These are phyloP conservation scores for Bolboschoenoplectus hybrid DNA, from an alignment of 202 grass and related monocot species.

Conservation along the genomic window DNA sequence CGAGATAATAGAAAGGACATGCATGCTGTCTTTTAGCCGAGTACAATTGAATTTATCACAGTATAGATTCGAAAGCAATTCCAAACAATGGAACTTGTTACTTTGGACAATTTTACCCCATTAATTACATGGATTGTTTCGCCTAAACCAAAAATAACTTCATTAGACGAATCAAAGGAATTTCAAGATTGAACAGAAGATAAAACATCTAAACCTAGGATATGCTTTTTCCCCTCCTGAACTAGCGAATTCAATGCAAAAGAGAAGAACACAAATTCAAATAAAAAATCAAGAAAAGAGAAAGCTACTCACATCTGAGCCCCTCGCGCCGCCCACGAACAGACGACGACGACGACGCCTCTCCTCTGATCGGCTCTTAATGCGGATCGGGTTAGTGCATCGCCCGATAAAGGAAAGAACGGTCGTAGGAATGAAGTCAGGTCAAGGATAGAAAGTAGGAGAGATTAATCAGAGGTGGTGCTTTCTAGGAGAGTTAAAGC, in stretches of 20 bases:
- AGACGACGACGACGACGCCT: not conserved
- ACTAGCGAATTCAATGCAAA: not conserved
- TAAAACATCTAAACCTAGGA: not conserved
- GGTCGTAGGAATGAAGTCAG: not conserved
- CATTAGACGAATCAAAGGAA: not conserved
- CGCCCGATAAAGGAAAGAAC: constrained; percentile 33
- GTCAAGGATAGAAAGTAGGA: constrained; percentile 28
- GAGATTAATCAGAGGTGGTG: constrained; percentile 41
- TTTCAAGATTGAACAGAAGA: not conserved
- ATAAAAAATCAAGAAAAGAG: not conserved
- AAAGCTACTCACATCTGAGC: not conserved
- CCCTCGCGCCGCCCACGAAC: not conserved
- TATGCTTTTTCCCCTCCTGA: not conserved
- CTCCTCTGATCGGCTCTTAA: not conserved
- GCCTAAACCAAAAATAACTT: not conserved
- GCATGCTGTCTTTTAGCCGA: not conserved
- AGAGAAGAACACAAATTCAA: constrained; percentile 17
- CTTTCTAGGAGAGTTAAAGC: constrained; percentile 45
- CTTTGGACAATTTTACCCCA: constrained; percentile 14
- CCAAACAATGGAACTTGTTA: not conserved
- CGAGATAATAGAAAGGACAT: not conserved
- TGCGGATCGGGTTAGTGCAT: constrained; percentile 24
- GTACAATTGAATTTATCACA: not conserved
- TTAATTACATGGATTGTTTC: constrained; percentile 14
- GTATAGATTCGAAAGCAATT: constrained; percentile 7